Base-by-base conservation (phyloP, 495 filamentous ascomycete genomes). In the Aspergillus wentii region DNA sequence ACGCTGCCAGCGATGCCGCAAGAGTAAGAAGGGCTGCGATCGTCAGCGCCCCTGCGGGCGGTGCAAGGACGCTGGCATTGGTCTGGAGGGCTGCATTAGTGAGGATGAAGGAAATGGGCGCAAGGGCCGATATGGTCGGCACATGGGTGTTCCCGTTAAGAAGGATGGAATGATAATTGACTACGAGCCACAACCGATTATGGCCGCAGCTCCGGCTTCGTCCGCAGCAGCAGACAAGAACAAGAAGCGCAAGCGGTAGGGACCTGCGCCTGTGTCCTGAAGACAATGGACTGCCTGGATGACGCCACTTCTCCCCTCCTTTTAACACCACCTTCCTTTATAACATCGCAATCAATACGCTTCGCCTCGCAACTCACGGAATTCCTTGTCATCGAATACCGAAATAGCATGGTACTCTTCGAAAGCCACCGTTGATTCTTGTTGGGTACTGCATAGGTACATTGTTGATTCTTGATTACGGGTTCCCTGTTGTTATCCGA, bases 11-110 rank as follows among this genome's bases (percentile, higher is more conserved):
- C 86, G 92, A 30, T 98, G 92, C 71, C 83, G 92, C 44, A 97
- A 97, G 77, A 96, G 90, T 60, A 98, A 98, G 75, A 98, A 98
- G 65, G 92, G 92, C 5, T 98, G 92, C 56, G 94, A 98, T 69
- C 82, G 92, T 37, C 89, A 95, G 54, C 81, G 92, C 27, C 92
- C 92, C 8, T 98, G 92, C 54, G 85, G 86, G 25, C 78, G 92
- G 43, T 98, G 92, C 78, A 86, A 87, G 56, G 92, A 98, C 66
- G 92, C 94, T 17, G 92, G 92, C 10, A 84, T 98, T 51, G 82
- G 85, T 33, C 76, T 88, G 36, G 90, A 97, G 27, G 83, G 86
- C 33, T 98, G 92, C 59, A 76, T 97, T 58, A 95, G 88, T 61
- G 92, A 98, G 59, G 94, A 98, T 43, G 92, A 98, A 57, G 85